A percentile compares a stretch with the other conserved stretches of the same genome.
Evolutionary conservation across 257 asterid genomes (phyloP).

Genomic region (Lavandula angustifolia): DNA sequence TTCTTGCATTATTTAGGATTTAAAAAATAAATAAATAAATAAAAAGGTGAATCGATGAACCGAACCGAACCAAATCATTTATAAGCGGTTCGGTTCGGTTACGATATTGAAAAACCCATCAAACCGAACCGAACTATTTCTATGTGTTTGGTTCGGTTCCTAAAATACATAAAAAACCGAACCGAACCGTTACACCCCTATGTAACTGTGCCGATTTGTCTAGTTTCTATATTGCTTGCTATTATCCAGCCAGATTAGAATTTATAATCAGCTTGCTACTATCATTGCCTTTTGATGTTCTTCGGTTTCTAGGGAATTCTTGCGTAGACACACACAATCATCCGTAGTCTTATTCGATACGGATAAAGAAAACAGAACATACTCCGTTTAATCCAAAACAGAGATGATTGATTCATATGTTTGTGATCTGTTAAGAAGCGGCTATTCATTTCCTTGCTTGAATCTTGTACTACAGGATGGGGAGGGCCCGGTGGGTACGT

Average conservation of each 20-base stretch:
- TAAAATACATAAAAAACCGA: too few species aligned
- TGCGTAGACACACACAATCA: neutral
- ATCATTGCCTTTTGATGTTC: neutral
- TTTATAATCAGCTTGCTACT: neutral
- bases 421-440: slow-evolving; percentile 19
- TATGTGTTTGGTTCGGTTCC: too few species aligned
- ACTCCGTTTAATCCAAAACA: neutral
- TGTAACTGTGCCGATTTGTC: neutral
- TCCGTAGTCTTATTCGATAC: neutral
- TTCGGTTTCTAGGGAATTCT: neutral
- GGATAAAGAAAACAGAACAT: neutral
- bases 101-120: too few species aligned
- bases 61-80: too few species aligned
- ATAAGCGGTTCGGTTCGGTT: too few species aligned
- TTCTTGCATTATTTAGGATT: too few species aligned
- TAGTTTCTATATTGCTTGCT: neutral
- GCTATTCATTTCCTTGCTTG: slow-evolving; percentile 24
- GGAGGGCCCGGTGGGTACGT: slow-evolving; percentile 94
- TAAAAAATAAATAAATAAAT: too few species aligned
- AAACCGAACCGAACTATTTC: too few species aligned
- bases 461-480: slow-evolving; percentile 68
- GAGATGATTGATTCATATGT: neutral
- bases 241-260: neutral
- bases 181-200: too few species aligned
- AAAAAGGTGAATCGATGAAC: too few species aligned